A percentile compares a stretch with the other conserved stretches of the same genome.
These are phyloP conservation scores for Penicillium sp. DNA, from an alignment of 2,329 filamentous ascomycete species.

Conservation along the genomic window DNA sequence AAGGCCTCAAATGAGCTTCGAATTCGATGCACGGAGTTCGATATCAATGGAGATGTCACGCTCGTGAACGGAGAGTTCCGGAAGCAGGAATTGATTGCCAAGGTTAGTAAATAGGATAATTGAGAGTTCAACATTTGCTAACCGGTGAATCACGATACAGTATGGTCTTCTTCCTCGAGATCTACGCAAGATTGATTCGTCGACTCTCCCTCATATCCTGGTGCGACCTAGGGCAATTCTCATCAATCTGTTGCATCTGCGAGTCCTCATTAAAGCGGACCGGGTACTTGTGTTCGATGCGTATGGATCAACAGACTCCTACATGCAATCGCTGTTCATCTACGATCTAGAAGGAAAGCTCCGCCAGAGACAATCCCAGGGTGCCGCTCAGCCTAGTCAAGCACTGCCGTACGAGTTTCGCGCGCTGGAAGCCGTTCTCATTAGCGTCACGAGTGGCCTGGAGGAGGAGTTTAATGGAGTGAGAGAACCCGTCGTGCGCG, in stretches of 20 bases:
- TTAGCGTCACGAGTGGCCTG: slow-evolving; percentile 85
- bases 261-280: slow-evolving; percentile 92
- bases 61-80: slow-evolving; percentile 94
- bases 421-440: slow-evolving; percentile 89
- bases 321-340: slow-evolving; percentile 95
- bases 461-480: slow-evolving; percentile 95
- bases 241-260: slow-evolving; percentile 92
- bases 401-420: slow-evolving; percentile 92
- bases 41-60: slow-evolving; percentile 87
- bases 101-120: slow-evolving; percentile 73
- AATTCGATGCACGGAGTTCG: slow-evolving; percentile 90
- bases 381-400: slow-evolving; percentile 37
- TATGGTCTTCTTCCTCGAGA: slow-evolving; percentile 92
- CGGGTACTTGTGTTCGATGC: slow-evolving; percentile 94
- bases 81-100: slow-evolving; percentile 94
- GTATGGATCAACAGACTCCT: slow-evolving; percentile 90
- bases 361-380: slow-evolving; percentile 66
- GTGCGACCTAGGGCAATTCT: slow-evolving; percentile 90
- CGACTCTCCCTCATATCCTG: slow-evolving; percentile 89
- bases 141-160: slow-evolving; percentile 44
- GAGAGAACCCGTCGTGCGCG: slow-evolving; percentile 83
- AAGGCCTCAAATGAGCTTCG: slow-evolving; percentile 82
- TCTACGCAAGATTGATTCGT: slow-evolving; percentile 95
- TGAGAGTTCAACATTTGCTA: slow-evolving; percentile 54
- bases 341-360: slow-evolving; percentile 94